These are phyloP conservation scores for Talaromyces adpressus DNA, from an alignment of 495 filamentous ascomycete species.

Conservation along the genomic window DNA sequence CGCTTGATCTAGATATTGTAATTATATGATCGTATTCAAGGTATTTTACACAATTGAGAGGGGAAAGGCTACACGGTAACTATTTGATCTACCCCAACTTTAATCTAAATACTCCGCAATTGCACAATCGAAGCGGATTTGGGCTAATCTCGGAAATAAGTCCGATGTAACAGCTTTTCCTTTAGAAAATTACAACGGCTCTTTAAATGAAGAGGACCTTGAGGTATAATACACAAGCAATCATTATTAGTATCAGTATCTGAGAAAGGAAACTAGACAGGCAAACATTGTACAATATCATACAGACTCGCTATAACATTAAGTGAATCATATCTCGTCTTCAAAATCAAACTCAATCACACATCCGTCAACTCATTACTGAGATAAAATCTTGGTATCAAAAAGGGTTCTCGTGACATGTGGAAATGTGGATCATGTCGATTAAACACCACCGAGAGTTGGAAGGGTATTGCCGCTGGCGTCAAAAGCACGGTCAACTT, in stretches of 20 bases:
- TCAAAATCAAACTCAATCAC: not conserved
- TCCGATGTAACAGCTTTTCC: not conserved
- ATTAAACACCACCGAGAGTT: not conserved
- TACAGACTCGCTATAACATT: not conserved
- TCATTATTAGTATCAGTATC: not conserved
- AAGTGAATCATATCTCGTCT: not conserved
- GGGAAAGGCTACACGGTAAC: not conserved
- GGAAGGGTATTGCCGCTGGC: constrained; percentile 17
- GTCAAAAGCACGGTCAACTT: constrained; percentile 48
- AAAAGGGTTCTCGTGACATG: not conserved
- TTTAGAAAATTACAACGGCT: too few relatives aligned
- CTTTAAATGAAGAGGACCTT: too few relatives aligned
- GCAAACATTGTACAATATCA: not conserved
- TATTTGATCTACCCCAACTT: not conserved
- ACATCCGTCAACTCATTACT: not conserved
- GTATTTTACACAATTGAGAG: too few relatives aligned
- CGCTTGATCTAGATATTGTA: not conserved
- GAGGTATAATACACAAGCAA: too few relatives aligned
- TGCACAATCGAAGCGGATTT: not conserved
- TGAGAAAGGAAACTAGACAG: not conserved
- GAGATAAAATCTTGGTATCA: constrained; percentile 1
- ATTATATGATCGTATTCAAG: too few relatives aligned
- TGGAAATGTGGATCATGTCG: not conserved
- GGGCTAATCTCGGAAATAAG: not conserved
- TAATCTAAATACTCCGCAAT: not conserved